phyloP scores from a whole-genome alignment of 345 rosid genomes.

The Citrus inodora region DNA sequence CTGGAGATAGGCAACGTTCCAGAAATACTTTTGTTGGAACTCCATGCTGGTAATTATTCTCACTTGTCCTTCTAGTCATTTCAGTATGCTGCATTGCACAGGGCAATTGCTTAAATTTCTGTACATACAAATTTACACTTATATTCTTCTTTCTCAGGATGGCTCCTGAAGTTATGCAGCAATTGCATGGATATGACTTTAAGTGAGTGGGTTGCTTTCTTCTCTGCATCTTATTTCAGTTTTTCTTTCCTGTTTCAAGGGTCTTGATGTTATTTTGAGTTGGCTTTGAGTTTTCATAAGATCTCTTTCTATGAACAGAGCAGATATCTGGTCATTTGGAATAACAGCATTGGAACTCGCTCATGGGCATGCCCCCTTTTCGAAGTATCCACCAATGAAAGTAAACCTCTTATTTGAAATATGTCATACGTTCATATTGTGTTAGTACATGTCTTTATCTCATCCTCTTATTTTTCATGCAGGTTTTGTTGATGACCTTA shows the following conservation, averaged over 20 bases:
- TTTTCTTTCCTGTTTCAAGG: neutral
- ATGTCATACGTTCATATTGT: constrained; percentile 7
- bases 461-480: constrained; percentile 17
- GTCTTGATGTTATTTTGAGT: neutral
- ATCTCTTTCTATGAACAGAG: constrained; percentile 54
- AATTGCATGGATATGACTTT: constrained; percentile 98
- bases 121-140: neutral
- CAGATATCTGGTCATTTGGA: constrained; percentile 98
- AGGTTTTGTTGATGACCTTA: constrained; percentile 98
- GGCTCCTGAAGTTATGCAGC: constrained; percentile 99
- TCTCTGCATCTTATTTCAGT: neutral
- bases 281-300: constrained; percentile 14
- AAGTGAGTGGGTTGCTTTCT: constrained; percentile 57
- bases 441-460: constrained; percentile 15
- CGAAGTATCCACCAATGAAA: constrained; percentile 99
- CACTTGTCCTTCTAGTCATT: neutral
- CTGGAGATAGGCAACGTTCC: constrained; percentile 95
- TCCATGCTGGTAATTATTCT: constrained; percentile 80
- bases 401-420: constrained; percentile 39
- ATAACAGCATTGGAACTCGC: constrained; percentile 99
- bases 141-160: constrained; percentile 54
- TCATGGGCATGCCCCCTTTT: constrained; percentile 98
- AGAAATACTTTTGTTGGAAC: constrained; percentile 99
- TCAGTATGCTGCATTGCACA: neutral
- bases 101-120: neutral